A percentile compares a stretch with the other conserved stretches of the same genome.
Evolutionary conservation across 2,329 filamentous ascomycete species (phyloP).

Genomic region (Chaetomium globosum): DNA sequence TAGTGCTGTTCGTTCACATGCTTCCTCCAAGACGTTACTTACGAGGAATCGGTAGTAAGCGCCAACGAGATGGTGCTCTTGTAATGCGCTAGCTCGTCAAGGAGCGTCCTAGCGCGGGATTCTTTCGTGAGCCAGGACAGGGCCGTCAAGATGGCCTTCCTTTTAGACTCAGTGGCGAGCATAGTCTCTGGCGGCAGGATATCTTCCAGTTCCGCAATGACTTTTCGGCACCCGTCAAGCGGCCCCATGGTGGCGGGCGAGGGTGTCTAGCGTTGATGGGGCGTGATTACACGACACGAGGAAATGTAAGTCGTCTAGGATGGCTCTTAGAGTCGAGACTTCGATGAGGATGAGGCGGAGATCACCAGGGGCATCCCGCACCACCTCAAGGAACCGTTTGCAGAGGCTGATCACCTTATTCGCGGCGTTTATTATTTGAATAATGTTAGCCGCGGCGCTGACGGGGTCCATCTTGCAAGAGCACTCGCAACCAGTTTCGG

Average conservation of each 20-base stretch:
- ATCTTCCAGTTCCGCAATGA: slow-evolving; percentile 6
- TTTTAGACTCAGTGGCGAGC: slow-evolving; percentile 1
- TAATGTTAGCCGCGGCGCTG: slow-evolving; percentile 24
- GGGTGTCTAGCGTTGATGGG: neutral
- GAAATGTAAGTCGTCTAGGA: slow-evolving; percentile 24
- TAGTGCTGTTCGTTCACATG: neutral
- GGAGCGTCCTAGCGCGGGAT: slow-evolving; percentile 12
- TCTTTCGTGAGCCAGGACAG: slow-evolving; percentile 24
- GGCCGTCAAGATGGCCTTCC: neutral
- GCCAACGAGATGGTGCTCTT: slow-evolving; percentile 28
- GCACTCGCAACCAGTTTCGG: neutral
- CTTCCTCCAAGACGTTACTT: neutral
- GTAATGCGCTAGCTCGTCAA: slow-evolving; percentile 23
- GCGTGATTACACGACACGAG: slow-evolving; percentile 5
- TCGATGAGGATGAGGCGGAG: slow-evolving; percentile 31
- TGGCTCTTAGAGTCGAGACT: slow-evolving; percentile 7
- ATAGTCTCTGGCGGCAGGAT: neutral
- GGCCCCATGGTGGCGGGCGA: neutral
- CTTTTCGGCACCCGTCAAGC: slow-evolving; percentile 21
- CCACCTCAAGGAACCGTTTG: slow-evolving; percentile 27
- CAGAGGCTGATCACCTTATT: slow-evolving; percentile 25
- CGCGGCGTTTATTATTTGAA: slow-evolving; percentile 27
- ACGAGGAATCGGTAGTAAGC: slow-evolving; percentile 21
- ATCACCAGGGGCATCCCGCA: slow-evolving; percentile 23
- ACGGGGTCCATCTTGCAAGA: slow-evolving; percentile 23